Conservation (phyloP, 495 filamentous ascomycete genomes). For the Penicillium lividum region DNA sequence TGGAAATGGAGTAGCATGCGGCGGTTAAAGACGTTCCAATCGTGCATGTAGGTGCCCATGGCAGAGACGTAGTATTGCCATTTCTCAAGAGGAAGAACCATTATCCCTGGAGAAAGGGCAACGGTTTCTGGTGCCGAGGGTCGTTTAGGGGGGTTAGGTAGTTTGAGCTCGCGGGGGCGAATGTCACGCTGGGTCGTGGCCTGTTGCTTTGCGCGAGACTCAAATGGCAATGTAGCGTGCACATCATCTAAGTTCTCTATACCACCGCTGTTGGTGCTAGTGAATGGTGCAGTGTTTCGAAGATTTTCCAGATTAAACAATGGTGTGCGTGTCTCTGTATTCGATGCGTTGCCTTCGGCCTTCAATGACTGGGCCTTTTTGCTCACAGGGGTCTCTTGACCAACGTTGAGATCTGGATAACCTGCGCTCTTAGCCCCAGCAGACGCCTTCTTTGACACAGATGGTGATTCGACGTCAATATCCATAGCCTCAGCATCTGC, state of each 20-base stretch:
- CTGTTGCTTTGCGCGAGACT: constrained; percentile 54
- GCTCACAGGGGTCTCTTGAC: constrained; percentile 13
- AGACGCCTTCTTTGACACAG: background rate
- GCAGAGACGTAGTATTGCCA: constrained; percentile 62
- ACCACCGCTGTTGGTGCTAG: constrained; percentile 49
- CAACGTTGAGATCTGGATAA: constrained; percentile 21
- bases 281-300: constrained; percentile 66
- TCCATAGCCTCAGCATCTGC: constrained; percentile 49
- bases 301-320: constrained; percentile 62
- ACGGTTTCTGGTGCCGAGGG: constrained; percentile 39
- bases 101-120: constrained; percentile 25
- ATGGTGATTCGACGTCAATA: constrained; percentile 42
- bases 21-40: constrained; percentile 66
- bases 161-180: constrained; percentile 44
- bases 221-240: constrained; percentile 67
- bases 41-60: constrained; percentile 68
- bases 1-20: constrained; percentile 68
- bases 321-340: constrained; percentile 39
- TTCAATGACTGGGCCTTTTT: constrained; percentile 28
- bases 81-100: constrained; percentile 39
- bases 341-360: constrained; percentile 43
- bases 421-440: constrained; percentile 9
- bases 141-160: constrained; percentile 64
- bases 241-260: constrained; percentile 69
- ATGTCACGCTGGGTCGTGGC: constrained; percentile 29